Conservation (phyloP, 768 basidiomycete genomes). For the Panaeolus cyanescens region DNA sequence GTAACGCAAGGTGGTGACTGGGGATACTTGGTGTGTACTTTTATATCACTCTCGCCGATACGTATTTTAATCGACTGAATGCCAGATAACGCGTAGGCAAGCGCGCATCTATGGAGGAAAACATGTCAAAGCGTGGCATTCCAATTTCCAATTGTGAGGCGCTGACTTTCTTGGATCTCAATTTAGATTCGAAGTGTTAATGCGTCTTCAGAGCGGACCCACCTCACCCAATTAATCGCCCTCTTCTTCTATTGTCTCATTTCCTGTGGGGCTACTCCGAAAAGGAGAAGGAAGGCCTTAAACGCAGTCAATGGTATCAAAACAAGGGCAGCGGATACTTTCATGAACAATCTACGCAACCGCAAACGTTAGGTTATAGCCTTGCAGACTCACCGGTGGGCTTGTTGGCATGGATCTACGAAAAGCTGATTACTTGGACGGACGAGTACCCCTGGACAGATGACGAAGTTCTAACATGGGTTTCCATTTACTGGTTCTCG, state of each 20-base stretch:
- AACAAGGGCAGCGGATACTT: conserved; percentile 35
- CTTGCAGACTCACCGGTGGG: conserved; percentile 58
- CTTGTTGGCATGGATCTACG: conserved; percentile 50
- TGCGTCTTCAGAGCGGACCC: not conserved
- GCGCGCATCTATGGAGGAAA: conserved; percentile 31
- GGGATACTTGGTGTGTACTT: conserved; percentile 37
- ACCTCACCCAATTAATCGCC: not conserved
- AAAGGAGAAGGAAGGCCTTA: not conserved
- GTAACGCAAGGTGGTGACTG: conserved; percentile 52
- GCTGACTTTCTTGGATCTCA: not conserved
- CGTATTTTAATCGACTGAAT: not conserved
- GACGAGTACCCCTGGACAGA: not conserved
- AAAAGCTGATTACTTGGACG: not conserved
- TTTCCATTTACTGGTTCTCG: conserved; percentile 58
- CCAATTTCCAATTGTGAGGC: conserved; percentile 35
- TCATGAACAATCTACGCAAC: conserved; percentile 38
- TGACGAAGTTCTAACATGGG: conserved; percentile 47
- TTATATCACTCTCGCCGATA: conserved; percentile 1
- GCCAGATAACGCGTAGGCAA: conserved; percentile 29
- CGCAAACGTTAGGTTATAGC: conserved; percentile 50
- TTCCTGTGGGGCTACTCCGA: not conserved
- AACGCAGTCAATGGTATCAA: conserved; percentile 5
- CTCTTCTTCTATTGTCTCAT: not conserved
- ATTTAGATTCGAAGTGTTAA: not conserved
- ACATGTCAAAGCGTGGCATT: conserved; percentile 53